These are phyloP conservation scores for Vitis hybrid DNA, from an alignment of 177 flowering plant genomes.

Conservation along the genomic window DNA sequence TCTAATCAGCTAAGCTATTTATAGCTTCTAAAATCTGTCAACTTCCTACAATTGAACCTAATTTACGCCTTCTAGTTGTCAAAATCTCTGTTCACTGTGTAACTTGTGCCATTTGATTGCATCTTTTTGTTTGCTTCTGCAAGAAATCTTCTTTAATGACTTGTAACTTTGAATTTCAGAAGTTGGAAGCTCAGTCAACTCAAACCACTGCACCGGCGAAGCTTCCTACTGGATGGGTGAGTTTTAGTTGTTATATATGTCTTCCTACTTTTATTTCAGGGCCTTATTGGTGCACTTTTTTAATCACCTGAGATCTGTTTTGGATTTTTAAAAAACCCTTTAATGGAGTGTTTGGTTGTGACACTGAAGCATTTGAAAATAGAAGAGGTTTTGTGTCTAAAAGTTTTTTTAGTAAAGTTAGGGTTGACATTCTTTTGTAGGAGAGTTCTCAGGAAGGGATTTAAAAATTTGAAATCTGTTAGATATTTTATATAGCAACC, in stretches of 20 bases:
- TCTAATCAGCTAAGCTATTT: not conserved
- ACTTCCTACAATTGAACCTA: not conserved
- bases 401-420: not conserved
- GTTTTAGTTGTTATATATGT: slow-evolving; percentile 20
- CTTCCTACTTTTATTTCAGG: not conserved
- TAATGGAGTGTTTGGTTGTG: not conserved
- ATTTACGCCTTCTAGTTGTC: not conserved
- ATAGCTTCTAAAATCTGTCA: not conserved
- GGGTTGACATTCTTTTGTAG: too few species aligned
- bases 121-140: not conserved
- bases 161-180: slow-evolving; percentile 35
- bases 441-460: too few species aligned
- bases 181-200: slow-evolving; percentile 31
- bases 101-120: not conserved
- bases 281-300: too few species aligned
- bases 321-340: not conserved
- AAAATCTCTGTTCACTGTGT: not conserved
- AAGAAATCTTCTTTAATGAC: not conserved
- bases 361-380: too few species aligned
- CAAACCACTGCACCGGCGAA: slow-evolving; percentile 20
- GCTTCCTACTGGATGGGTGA: slow-evolving; percentile 87
- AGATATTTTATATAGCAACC: too few species aligned
- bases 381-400: too few species aligned
- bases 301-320: too few species aligned
- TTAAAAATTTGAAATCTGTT: too few species aligned